A percentile compares a stretch with the other conserved stretches of the same genome.
Conservation (phyloP, 768 basidiomycete species). For the Tylopilus subfusipes region DNA sequence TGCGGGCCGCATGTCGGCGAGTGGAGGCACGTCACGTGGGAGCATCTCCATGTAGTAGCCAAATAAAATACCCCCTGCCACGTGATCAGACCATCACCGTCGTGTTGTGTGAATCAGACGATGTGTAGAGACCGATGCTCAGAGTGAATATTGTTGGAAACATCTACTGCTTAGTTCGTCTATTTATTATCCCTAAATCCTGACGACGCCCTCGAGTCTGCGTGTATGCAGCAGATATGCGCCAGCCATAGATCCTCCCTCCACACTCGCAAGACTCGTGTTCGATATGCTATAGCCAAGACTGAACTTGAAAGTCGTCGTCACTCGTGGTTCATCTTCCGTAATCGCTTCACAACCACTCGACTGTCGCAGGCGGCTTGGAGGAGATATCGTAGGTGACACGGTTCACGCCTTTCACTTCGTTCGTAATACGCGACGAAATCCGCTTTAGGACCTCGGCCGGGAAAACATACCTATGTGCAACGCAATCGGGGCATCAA, state of each 20-base stretch:
- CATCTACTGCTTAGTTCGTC: no score
- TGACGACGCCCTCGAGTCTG: no score
- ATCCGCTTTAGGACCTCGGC: constrained; percentile 83
- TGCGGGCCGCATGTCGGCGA: constrained; percentile 5
- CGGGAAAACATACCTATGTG: constrained; percentile 90
- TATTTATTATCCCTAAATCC: no score
- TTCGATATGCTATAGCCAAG: background rate
- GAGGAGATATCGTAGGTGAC: constrained; percentile 96
- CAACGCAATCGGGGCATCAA: background rate
- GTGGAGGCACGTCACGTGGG: constrained; percentile 6
- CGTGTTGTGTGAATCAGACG: no score
- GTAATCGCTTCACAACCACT: constrained; percentile 37
- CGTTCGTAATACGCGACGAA: constrained; percentile 96
- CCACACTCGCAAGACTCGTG: background rate
- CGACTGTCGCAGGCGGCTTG: constrained; percentile 82
- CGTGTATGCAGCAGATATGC: background rate
- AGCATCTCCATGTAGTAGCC: no score
- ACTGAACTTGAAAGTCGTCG: background rate
- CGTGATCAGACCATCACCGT: no score
- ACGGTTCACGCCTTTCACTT: constrained; percentile 93
- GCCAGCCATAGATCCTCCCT: background rate
- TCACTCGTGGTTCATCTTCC: no score
- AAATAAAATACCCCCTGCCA: no score
- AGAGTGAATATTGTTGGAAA: no score
- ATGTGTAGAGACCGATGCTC: no score